These are phyloP conservation scores for Candida pini DNA, from an alignment of 805 yeast species.

Conservation along the genomic window DNA sequence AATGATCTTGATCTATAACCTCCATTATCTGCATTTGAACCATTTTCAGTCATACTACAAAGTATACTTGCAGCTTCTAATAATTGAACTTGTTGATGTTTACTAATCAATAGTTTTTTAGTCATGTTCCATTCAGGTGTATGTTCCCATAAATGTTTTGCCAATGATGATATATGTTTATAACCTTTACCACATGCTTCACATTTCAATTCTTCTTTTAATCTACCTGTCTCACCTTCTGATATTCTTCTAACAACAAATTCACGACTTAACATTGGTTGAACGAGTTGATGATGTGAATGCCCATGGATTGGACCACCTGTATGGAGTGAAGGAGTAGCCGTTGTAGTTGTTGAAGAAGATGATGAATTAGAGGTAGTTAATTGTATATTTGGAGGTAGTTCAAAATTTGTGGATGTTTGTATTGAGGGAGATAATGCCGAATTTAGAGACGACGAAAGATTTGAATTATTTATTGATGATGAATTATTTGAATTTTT, in stretches of 20 bases:
- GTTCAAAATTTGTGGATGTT: too few relatives aligned
- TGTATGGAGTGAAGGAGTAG: slow-evolving; percentile 15
- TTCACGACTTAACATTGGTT: slow-evolving; percentile 45
- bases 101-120: slow-evolving; percentile 71
- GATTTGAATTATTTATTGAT: slow-evolving; percentile 2
- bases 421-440: too few relatives aligned
- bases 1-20: slow-evolving; percentile 14
- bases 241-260: slow-evolving; percentile 79
- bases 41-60: slow-evolving; percentile 61
- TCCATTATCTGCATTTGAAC: slow-evolving; percentile 5
- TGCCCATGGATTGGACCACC: slow-evolving; percentile 23
- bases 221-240: slow-evolving; percentile 81
- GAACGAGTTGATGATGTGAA: slow-evolving; percentile 33
- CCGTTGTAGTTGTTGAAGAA: slow-evolving; percentile 8
- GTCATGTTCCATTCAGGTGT: slow-evolving; percentile 93
- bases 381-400: slow-evolving; percentile 8
- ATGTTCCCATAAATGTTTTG: slow-evolving; percentile 90
- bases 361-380: slow-evolving; percentile 21
- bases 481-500: slow-evolving; percentile 8
- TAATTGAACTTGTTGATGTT: slow-evolving; percentile 83
- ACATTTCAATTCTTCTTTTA: slow-evolving; percentile 79
- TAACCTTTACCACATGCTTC: slow-evolving; percentile 92
- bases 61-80: slow-evolving; percentile 73
- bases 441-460: slow-evolving; percentile 9
- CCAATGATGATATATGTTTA: slow-evolving; percentile 81